Conservation (phyloP, 495 filamentous ascomycete genomes). For the Xylaria curta region DNA sequence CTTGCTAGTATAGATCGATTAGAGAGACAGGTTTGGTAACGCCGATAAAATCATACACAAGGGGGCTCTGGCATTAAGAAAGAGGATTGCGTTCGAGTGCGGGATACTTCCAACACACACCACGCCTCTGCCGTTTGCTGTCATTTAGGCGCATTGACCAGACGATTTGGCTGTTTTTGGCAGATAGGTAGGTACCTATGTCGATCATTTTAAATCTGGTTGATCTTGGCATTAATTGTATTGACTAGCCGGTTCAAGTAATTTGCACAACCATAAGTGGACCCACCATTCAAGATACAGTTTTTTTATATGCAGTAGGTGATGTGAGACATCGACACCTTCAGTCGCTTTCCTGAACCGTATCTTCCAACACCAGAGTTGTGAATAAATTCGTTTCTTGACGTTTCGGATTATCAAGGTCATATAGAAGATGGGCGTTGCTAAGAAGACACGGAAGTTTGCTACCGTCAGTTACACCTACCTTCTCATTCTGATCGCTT, state of each 20-base stretch:
- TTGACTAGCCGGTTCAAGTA: constrained; percentile 2
- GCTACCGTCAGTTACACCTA: constrained; percentile 46
- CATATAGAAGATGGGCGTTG: constrained; percentile 58
- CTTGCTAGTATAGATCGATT: neutral
- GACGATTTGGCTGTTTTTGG: neutral
- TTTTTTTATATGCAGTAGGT: constrained; percentile 1
- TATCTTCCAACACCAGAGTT: neutral
- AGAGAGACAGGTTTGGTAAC: neutral
- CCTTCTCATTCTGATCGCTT: neutral
- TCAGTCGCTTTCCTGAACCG: neutral
- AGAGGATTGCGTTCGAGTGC: neutral
- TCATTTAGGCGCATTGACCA: constrained; percentile 16
- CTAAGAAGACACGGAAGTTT: constrained; percentile 71
- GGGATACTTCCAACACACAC: neutral
- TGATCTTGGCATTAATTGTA: neutral
- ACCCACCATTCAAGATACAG: neutral
- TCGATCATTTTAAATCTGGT: neutral
- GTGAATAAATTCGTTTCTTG: neutral
- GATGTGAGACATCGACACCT: neutral
- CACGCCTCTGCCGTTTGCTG: neutral
- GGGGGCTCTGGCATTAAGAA: neutral
- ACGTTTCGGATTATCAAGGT: neutral
- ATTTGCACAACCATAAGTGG: neutral
- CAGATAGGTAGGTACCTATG: no score
- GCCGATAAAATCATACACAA: no score